Base-by-base conservation (phyloP, 139 green algal genomes). In the Chlamydomonas asymmetrica region DNA sequence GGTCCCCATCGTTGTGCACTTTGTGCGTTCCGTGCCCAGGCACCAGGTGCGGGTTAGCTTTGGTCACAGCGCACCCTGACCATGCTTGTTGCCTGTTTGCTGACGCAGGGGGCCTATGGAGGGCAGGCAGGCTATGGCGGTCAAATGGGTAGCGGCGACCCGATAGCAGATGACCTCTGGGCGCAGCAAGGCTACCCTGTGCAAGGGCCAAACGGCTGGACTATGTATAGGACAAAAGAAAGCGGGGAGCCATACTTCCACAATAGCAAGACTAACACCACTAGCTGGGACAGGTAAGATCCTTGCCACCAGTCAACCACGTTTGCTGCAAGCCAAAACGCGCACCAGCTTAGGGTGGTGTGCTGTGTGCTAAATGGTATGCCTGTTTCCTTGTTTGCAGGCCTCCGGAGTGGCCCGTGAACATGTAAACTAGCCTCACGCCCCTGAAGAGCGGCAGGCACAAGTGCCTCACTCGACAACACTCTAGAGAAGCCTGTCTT, bases 221-320 rank as follows among this genome's bases (percentile, higher is more conserved):
- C 85, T 5, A 85, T 89, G 73, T 94, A 94, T 66, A 54, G 63
- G 22, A 71, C 76, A 27, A 81, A 82, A 22, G 82, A 89, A 32
- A 88, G 80, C 48, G 87, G 87, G 20, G 89, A 94, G 80, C 81
- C 88, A 4, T 94, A 94, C 76, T 94, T 89, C 74, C 88, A 94
- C 72, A 90, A 94, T 69, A 75, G 84, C 45, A 65, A 22, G 40
- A 75, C 54, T 0, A 41, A 50, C n/a, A 45, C 67, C 40, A 83
- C 77, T 0, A 35, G 54, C 22, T 81, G 75, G 75, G 75, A 81
- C 31, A 41, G 66, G 29, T n/a, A n/a, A n/a, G n/a, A n/a, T n/a
- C n/a, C n/a, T n/a, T n/a, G n/a, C n/a, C n/a, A n/a, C n/a, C n/a
- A n/a, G n/a, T n/a, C n/a, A n/a, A n/a, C n/a, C n/a, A n/a, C n/a